phyloP scores from a whole-genome alignment of 2,329 filamentous ascomycete species.

The Fusarium bulbicola region DNA sequence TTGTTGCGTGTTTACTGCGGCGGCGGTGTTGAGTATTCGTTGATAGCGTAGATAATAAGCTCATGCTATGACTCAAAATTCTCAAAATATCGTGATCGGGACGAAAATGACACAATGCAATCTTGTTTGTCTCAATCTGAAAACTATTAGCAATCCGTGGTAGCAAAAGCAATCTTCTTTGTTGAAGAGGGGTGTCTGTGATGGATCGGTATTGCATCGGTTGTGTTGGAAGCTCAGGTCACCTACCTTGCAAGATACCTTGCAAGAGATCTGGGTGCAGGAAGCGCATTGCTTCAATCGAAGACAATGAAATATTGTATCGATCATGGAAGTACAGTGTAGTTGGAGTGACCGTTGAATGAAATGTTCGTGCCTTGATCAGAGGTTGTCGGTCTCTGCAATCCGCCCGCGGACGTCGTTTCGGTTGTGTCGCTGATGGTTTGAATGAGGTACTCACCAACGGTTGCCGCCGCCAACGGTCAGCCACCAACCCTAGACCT shows the following conservation, averaged over 20 bases:
- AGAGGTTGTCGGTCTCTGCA: background rate
- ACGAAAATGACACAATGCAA: fast-evolving
- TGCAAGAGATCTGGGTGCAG: background rate
- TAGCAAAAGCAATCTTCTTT: background rate
- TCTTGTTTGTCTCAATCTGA: fast-evolving
- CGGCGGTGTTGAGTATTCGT: background rate
- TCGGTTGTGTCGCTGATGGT: background rate
- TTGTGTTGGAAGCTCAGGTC: background rate
- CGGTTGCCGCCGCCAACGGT: background rate
- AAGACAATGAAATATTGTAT: fast-evolving
- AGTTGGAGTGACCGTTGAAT: fast-evolving
- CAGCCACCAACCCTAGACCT: slow-evolving; percentile 13
- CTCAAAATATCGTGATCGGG: background rate
- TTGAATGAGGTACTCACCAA: background rate
- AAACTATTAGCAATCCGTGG: fast-evolving
- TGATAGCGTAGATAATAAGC: slow-evolving; percentile 14
- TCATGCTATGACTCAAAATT: slow-evolving; percentile 4
- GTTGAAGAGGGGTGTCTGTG: background rate
- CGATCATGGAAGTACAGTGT: background rate
- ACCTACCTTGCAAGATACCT: background rate
- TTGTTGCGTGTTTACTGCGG: background rate
- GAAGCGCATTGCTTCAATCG: fast-evolving
- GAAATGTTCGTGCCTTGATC: too few relatives aligned
- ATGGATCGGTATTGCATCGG: background rate
- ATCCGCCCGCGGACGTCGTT: background rate